Evolutionary conservation across 2,329 filamentous ascomycete genomes (phyloP), one percentile per base, ranked within the genome.

Genomic region (Colletotrichum simmondsii): DNA sequence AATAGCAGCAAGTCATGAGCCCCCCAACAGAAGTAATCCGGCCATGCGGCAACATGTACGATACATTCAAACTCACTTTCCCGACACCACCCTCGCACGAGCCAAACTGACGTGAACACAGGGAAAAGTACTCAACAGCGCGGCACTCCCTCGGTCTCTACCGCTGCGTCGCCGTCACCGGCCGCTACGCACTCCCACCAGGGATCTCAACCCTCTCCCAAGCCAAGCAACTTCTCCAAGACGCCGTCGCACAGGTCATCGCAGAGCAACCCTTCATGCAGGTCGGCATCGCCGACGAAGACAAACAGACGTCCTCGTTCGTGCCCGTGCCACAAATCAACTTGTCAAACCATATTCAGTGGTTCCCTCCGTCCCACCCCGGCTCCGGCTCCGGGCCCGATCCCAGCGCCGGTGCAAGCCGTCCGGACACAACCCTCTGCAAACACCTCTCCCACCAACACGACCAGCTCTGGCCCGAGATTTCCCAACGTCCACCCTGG

Each of bases 131-230:
- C 75, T 87, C 83, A 6, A 84, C 87, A 3, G 80, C 84, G 6
- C 84, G 87, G 2, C 86, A 89, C 74, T 76, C 80, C 4, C 77
- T 89, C 4, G 86, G 85, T 37, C 76, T 88, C 57, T 87, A 88
- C 75, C 83, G 83, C 68, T 84, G 84, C 59, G 86, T 90, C 14
- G 79, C 81, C 57, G 81, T 85, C 37, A 85, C 86, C 12, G 84
- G 84, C 52, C 84, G 83, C 49, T 89, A 89, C 74, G 75, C 73
- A 64, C 67, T 77, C 72, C 58, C 76, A 59, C 3, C 53, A 46
- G 5, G 19, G 59, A 14, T 49, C 54, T 24, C 6, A 19, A 42
- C 32, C 56, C 32, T 56, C 24, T 26, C 59, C 5, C 37, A 56
- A 32, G 65, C 65, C 61, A 75, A 54, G 37, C 62, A 7, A 52